Base-by-base conservation (phyloP, 768 basidiomycete genomes). In the Leucosporidium scottii region DNA sequence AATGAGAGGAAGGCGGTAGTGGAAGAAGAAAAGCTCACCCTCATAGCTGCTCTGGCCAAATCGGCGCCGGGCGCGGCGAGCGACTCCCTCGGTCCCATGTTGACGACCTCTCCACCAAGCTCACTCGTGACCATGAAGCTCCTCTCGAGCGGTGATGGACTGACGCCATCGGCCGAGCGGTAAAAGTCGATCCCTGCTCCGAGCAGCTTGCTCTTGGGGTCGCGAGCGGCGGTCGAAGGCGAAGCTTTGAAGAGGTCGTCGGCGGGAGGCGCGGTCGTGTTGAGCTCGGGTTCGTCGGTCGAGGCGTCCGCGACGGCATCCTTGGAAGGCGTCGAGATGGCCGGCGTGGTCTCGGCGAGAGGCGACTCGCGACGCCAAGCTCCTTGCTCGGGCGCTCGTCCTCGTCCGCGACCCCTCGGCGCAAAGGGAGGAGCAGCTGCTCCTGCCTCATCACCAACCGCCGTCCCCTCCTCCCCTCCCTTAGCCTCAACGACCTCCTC, bases 71-170 rank as follows among this genome's bases (percentile, higher is more conserved):
- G 71, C 21, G 71, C 64, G 0, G 71, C 61, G 20, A 65, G 66
- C 44, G 61, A 67, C 50, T 64, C 62, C 44, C 67, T 55, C 53
- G 71, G 71, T 27, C 65, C 59, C 62, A 58, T 54, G 47, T 66
- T 69, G 39, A 73, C 51, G 34, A 58, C 66, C 39, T 68, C 62
- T 4, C 66, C 69, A 36, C 90, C 89, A 62, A 91, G 75, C 77
- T 91, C 90, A 74, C 89, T 91, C 64, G 80, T 83, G 55, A 91
- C 87, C 57, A 86, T 88, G 79, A 92, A 92, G 27, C 10, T 69
- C 68, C 30, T 48, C 23, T 23, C 61, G 44, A 17, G n/a, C 27
- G 58, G n/a, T 44, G 12, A 25, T 12, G 20, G 50, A 49, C n/a
- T 59, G 44, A 8, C 30, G 18, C 62, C 57, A 55, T 9, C 62